Percentiles rank a stretch among this genome's conserved stretches.
These are phyloP conservation scores for Boletus insuetus DNA, from an alignment of 768 basidiomycete species.

Conservation along the genomic window DNA sequence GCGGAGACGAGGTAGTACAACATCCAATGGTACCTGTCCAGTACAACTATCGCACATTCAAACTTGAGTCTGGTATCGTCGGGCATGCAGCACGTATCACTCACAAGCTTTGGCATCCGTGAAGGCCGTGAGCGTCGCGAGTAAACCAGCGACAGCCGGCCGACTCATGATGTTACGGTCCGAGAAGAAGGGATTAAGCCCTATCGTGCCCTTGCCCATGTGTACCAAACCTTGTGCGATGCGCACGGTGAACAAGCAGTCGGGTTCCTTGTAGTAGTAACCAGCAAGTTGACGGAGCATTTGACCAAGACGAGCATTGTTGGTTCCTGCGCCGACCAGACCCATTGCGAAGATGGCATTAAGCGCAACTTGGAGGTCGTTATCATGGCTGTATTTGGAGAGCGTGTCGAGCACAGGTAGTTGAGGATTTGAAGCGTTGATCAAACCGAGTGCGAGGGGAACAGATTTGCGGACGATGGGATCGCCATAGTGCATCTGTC, in stretches of 20 bases:
- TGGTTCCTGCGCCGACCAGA: constrained; percentile 96
- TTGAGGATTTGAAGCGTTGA: constrained; percentile 95
- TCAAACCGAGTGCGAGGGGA: constrained; percentile 91
- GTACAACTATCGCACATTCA: constrained; percentile 59
- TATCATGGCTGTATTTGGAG: constrained; percentile 98
- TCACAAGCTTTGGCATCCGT: constrained; percentile 91
- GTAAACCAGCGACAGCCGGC: constrained; percentile 83
- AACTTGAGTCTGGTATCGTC: background rate
- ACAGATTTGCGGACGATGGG: constrained; percentile 88
- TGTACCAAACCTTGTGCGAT: constrained; percentile 96
- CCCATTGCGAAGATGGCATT: constrained; percentile 99
- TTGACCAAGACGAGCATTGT: constrained; percentile 95
- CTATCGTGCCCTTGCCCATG: constrained; percentile 99
- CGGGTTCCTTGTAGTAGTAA: constrained; percentile 98
- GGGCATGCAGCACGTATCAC: constrained; percentile 31
- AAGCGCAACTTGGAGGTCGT: constrained; percentile 92
- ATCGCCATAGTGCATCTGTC: constrained; percentile 98
- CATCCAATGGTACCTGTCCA: constrained; percentile 99
- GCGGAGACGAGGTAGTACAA: constrained; percentile 92
- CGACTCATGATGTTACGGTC: constrained; percentile 89
- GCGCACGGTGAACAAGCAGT: constrained; percentile 94
- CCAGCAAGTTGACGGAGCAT: constrained; percentile 96
- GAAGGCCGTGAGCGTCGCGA: constrained; percentile 88
- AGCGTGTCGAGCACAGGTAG: constrained; percentile 93
- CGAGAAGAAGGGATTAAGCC: constrained; percentile 93